Evolutionary conservation across 140 eudicot genomes (phyloP), one percentile per base, ranked within the genome.

Genomic region (Cichorium intybus): DNA sequence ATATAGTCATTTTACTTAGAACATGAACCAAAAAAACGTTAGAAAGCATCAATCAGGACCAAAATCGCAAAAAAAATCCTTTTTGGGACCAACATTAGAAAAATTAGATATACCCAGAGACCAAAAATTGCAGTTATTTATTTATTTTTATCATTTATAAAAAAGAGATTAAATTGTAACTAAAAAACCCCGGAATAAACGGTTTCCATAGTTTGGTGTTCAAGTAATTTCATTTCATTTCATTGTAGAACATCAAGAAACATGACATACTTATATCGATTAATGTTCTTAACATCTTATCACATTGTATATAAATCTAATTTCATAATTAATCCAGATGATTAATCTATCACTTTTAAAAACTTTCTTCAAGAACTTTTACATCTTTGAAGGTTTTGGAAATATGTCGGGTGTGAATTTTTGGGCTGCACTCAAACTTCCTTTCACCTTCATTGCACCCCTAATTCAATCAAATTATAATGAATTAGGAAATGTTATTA

Each of bases 391-490:
- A 52, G 95, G 91, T 75, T 89, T 86, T 29, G 97, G 97, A 81
- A 85, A 89, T 69, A 89, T 89, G 54, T 89, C 97, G 3, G 89
- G 89, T 11, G 97, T 85, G 69, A 89, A 89, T 27, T 89, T 89
- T 72, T 79, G 86, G 33, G 97, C 95, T 22, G 97, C 97, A 77
- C 87, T 86, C 62, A 89, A 65, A 45, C 97, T 89, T 2, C 97
- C 97, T 70, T 86, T 89, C 14, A 89, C 76, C 86, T 81, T 89
- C 83, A 89, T 83, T 41, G 87, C 86, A 17, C 97, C 91, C 84
- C 97, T 87, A 76, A 50, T 11, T 5, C 24, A 24, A 24, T 18
- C 16, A 45, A 43, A 39, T 17, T 16, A 27, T 56, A 12, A 4
- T 26, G 20, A 1, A 24, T 37, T 1, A 24, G 17, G 54, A 24